Base-by-base conservation (phyloP, 768 basidiomycete genomes). In the Collybia sordida region DNA sequence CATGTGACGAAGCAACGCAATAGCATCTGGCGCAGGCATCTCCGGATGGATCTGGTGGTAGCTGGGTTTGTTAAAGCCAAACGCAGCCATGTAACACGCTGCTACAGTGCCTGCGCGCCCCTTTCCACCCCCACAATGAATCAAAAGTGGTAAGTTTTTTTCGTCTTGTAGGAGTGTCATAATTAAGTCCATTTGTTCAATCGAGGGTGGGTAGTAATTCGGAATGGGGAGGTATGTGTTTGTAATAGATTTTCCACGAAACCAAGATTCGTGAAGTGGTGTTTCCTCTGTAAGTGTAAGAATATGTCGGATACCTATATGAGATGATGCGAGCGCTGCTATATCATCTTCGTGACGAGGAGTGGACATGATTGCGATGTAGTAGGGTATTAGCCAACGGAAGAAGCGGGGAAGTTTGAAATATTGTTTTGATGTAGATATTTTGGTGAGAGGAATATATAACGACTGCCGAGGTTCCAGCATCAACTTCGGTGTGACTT, bases 61-160 rank as follows among this genome's bases (percentile, higher is more conserved):
- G n/a, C 61, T 56, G n/a, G 77, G 75, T 27, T 63, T 67, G 12
- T 62, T 60, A 62, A 82, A 83, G 1, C 83, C 81, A 57, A 72
- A 81, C 0, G 81, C 81, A 22, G 73, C 73, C 41, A 86, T 66
- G 54, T 81, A 83, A 53, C 82, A 82, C 0, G 82, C 83, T 4
- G 78, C 75, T 0, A 84, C 79, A 1, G 80, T 83, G 14, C 83
- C 83, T 19, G 82, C 81, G 8, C 82, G 73, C 0, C 83, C 83
- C 53, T 82, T 83, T 2, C 83, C 83, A 5, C 81, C 83, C 3
- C 80, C 82, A 56, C 83, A 85, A 52, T 85, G 82, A 2, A 85
- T 66, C 12, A 85, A 64, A 6, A 82, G 54, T 0, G 82, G 81
- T 1, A 75, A 60, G 11, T 80, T 79, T 27, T 60, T 57, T 12